phyloP scores from a whole-genome alignment of 2,329 filamentous ascomycete genomes.

The Atkinsonella hypoxylon region DNA sequence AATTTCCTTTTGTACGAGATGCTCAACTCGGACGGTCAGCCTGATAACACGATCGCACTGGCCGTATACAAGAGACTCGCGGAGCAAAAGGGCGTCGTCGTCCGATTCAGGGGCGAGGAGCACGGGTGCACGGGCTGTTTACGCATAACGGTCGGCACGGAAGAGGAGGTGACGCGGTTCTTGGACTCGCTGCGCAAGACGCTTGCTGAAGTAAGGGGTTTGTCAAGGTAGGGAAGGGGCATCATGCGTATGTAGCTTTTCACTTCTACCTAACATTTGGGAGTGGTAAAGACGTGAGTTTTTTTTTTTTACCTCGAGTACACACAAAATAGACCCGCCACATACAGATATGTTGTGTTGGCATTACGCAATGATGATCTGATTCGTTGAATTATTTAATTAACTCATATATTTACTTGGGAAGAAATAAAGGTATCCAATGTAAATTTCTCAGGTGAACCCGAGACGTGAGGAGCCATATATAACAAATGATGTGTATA shows the following conservation, averaged over 20 bases:
- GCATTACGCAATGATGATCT: no score
- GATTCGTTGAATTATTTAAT: no score
- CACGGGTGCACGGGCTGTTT: slow-evolving; percentile 79
- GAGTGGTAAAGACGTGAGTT: neutral
- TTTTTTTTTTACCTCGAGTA: neutral
- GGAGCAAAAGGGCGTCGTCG: slow-evolving; percentile 78
- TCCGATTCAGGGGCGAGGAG: slow-evolving; percentile 88
- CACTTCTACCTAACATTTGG: neutral
- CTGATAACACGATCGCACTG: slow-evolving; percentile 68
- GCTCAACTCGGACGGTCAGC: slow-evolving; percentile 56
- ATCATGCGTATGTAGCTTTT: no score
- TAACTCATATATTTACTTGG: neutral
- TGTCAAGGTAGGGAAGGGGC: neutral
- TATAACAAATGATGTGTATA: neutral
- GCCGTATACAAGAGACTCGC: slow-evolving; percentile 76
- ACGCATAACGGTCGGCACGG: slow-evolving; percentile 84
- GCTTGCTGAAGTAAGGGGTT: slow-evolving; percentile 30
- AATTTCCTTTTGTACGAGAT: slow-evolving; percentile 93
- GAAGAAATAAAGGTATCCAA: neutral
- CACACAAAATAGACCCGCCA: neutral
- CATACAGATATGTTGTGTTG: neutral
- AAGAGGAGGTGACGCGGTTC: slow-evolving; percentile 71
- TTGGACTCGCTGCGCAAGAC: slow-evolving; percentile 50
- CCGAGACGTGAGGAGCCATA: neutral
- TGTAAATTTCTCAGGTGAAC: neutral